Base-by-base conservation (phyloP, 2,329 filamentous ascomycete genomes). In the Corinectria fuckeliana region DNA sequence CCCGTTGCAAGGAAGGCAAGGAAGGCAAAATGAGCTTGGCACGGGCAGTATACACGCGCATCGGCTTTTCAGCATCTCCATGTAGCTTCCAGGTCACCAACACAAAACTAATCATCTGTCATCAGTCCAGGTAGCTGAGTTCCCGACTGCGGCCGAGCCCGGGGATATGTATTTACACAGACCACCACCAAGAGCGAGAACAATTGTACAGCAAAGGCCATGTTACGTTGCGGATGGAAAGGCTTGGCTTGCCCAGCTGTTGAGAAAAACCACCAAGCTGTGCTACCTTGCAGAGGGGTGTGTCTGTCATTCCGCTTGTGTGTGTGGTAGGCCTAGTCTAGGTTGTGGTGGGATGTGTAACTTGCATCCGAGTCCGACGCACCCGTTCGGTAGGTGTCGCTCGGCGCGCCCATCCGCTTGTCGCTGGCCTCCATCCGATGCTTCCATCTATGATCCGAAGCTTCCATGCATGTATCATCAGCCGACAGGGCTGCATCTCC, bases 141-240 rank as follows among this genome's bases (percentile, higher is more conserved):
- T n/a, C n/a, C 42, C 28, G 26, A 49, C 48, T 16, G 20, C 21
- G 28, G 49, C 36, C 25, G 26, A 21, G 49, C 20, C 26, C 34
- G 26, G 20, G 49, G 34, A 21, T 13, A 25, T 34, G 20, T 20
- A 28, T 53, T 50, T 39, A 26, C 50, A 38, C 30, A 20, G 28
- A 47, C 21, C 39, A 47, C 41, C 39, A n/a, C 20, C 50, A 18
- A 21, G 23, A 42, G 20, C 13, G 16, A 38, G 41, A 38, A 50
- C 16, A 36, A 42, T n/a, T n/a, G n/a, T n/a, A n/a, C 47, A 14
- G 50, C 36, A 50, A 44, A 36, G 18, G 25, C 50, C 39, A 55
- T 67, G 59, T 55, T 61, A 67, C 59, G 60, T 67, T 67, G 44
- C 62, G 41, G 45, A 11, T 49, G 34, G 28, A 39, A 42, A 28